Base-by-base conservation (phyloP, 768 basidiomycete species). In the Mycena maculata region DNA sequence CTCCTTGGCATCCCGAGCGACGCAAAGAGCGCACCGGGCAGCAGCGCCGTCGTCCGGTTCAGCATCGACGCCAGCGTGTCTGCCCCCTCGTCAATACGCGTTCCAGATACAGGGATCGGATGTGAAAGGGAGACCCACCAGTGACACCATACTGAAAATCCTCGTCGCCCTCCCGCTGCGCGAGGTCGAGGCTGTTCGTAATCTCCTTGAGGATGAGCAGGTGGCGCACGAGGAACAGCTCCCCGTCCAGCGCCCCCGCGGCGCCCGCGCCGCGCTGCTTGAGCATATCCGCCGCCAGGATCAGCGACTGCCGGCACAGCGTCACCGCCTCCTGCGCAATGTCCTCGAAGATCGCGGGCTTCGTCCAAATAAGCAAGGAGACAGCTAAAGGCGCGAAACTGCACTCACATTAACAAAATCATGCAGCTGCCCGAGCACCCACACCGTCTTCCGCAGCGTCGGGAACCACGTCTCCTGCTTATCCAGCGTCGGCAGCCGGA, bases 271-370 rank as follows among this genome's bases (percentile, higher is more conserved):
- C 31, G 74, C 63, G 61, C 49, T 77, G 76, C 25, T 86, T 83
- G 53, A 98, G 83, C 23, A 84, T 80, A n/a, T 91, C 86, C 0
- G 92, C 85, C 0, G 93, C 95, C 7, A 85, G 77, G 38, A 92
- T 83, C 4, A 99, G 86, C 0, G 96, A 97, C 64, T 91, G 86
- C 38, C 91, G 88, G 76, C 96, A 97, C 5, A 95, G 82, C 15
- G 86, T 84, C 33, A 98, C 85, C 0, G 96, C 94, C 79, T 98
- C 96, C 79, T 96, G 94, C 0, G 97, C 96, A 42, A 99, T 93
- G 76, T 99, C 98, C 72, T 96, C 93, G 64, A 98, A 99, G 63
- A 98, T 96, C 1, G 90, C 91, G n/a, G 93, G 90, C 96, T 99
- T 64, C 8, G 36, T 60, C 63, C 57, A 39, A 47, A 41, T 41